Evolutionary conservation across 495 filamentous ascomycete species (phyloP).

Genomic region (Parachaetomium inaequale): DNA sequence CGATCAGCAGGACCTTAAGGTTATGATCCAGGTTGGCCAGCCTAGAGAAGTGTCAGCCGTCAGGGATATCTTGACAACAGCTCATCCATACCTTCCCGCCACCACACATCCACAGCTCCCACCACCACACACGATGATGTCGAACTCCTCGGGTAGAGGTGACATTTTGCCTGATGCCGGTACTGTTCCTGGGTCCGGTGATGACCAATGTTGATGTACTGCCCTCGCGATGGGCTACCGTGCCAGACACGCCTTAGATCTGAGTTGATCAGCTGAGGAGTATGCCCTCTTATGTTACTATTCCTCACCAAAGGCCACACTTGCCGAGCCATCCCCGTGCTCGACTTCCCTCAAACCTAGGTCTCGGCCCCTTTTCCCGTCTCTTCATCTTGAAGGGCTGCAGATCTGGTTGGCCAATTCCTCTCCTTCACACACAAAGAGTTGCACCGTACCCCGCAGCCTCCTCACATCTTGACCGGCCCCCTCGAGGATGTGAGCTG

Average conservation of each 20-base stretch:
- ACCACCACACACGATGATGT: constrained; percentile 81
- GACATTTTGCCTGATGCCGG: constrained; percentile 36
- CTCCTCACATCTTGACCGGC: background rate
- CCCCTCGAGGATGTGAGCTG: background rate
- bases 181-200: background rate
- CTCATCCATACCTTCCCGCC: constrained; percentile 52
- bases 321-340: constrained; percentile 16
- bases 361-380: background rate
- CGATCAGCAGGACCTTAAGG: constrained; percentile 74
- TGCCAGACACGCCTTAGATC: too few species aligned
- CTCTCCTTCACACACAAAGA: background rate
- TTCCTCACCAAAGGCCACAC: background rate
- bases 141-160: constrained; percentile 64
- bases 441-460: background rate
- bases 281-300: background rate
- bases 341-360: background rate
- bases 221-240: background rate
- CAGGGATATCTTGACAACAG: background rate
- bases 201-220: too few species aligned
- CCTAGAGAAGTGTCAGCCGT: constrained; percentile 28
- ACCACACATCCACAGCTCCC: constrained; percentile 70
- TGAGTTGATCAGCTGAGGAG: background rate
- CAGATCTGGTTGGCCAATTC: constrained; percentile 13
- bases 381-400: background rate
- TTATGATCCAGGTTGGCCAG: constrained; percentile 79